These are phyloP conservation scores for Fonsecaea pedrosoi DNA, from an alignment of 2,329 filamentous ascomycete species.

Conservation along the genomic window DNA sequence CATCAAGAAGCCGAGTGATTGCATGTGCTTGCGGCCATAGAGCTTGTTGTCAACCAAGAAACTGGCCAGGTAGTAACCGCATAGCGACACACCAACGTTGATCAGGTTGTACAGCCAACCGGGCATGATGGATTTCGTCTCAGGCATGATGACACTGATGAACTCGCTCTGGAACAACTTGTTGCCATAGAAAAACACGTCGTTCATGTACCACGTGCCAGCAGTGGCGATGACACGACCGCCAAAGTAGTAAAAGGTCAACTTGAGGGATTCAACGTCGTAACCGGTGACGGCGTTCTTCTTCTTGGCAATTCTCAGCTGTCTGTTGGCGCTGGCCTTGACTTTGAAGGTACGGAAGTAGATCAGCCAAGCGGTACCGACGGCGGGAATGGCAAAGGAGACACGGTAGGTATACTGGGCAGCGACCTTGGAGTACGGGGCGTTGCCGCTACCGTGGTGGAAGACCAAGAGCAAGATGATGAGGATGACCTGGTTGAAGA, in stretches of 20 bases:
- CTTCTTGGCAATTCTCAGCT: conserved; percentile 82
- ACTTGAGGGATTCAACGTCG: conserved; percentile 79
- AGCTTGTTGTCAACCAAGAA: conserved; percentile 94
- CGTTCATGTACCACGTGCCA: conserved; percentile 92
- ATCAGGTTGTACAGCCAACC: conserved; percentile 91
- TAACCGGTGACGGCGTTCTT: conserved; percentile 89
- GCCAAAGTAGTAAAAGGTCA: conserved; percentile 83
- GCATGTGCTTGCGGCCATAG: conserved; percentile 95
- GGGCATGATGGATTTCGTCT: conserved; percentile 76
- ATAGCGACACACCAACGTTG: conserved; percentile 85
- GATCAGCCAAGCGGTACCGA: conserved; percentile 90
- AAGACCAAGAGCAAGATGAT: conserved; percentile 88
- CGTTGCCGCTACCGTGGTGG: conserved; percentile 76
- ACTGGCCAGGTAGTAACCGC: conserved; percentile 85
- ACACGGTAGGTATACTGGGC: conserved; percentile 91
- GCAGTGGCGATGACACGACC: conserved; percentile 85
- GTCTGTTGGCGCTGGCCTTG: conserved; percentile 77
- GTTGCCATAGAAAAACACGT: conserved; percentile 99
- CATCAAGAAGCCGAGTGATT: conserved; percentile 90
- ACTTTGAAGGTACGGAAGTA: conserved; percentile 98
- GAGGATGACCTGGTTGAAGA: conserved; percentile 88
- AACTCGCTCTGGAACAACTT: conserved; percentile 95
- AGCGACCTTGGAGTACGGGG: conserved; percentile 77
- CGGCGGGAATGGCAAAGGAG: conserved; percentile 87
- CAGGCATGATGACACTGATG: conserved; percentile 77